Evolutionary conservation across 441 rosid genomes (phyloP).

Genomic region (Adansonia madagascariensis): DNA sequence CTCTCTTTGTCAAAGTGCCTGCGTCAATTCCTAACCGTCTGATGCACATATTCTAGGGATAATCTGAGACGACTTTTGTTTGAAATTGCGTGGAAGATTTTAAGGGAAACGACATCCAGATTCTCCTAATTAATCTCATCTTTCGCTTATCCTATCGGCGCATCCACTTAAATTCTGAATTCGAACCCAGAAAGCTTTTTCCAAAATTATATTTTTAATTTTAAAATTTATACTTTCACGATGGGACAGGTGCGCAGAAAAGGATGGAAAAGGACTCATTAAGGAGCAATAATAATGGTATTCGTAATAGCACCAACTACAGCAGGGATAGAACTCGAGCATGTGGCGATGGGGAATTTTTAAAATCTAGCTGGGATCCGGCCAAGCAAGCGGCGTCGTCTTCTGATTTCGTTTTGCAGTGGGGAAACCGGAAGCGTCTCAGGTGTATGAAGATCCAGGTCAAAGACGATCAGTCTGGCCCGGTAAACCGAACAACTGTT

Average conservation of each 20-base stretch:
- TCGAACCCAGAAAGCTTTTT: neutral
- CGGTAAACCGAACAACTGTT: constrained; percentile 49
- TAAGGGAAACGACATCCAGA: constrained; percentile 22
- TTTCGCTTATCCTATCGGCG: constrained; percentile 8
- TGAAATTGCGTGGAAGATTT: constrained; percentile 32
- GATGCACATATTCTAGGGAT: constrained; percentile 17
- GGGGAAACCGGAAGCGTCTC: constrained; percentile 73
- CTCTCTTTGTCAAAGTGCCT: neutral
- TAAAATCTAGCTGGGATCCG: constrained; percentile 44
- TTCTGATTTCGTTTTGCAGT: constrained; percentile 59
- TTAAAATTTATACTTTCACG: constrained; percentile 25
- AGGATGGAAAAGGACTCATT: constrained; percentile 54
- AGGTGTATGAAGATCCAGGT: constrained; percentile 69
- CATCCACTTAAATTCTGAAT: neutral
- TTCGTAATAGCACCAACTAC: constrained; percentile 31
- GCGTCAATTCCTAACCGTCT: constrained; percentile 6
- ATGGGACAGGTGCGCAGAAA: constrained; percentile 42
- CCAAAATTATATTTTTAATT: neutral
- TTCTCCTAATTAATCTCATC: constrained; percentile 5
- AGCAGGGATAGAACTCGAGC: constrained; percentile 29
- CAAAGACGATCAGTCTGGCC: constrained; percentile 47
- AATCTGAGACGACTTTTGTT: neutral
- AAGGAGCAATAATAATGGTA: constrained; percentile 38
- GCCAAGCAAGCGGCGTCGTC: constrained; percentile 45
- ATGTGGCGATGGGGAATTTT: constrained; percentile 35